phyloP scores from a whole-genome alignment of 2,329 filamentous ascomycete genomes.

The Fusarium cyanostomum region DNA sequence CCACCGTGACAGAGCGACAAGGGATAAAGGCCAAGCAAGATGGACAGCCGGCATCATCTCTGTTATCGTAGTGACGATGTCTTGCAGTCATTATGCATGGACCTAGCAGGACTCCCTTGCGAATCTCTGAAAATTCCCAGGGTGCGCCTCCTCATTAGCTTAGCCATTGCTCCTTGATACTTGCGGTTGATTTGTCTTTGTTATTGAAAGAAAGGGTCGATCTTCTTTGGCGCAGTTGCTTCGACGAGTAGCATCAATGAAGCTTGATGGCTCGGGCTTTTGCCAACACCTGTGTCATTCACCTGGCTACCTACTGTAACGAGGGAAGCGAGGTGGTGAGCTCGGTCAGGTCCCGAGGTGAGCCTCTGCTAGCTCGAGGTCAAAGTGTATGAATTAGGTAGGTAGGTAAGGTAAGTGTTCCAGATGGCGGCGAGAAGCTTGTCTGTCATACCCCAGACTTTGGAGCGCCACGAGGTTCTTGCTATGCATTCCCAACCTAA shows the following conservation, averaged over 20 bases:
- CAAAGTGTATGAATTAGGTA: neutral
- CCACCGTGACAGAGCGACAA: constrained; percentile 17
- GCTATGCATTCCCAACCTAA: neutral
- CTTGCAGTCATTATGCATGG: constrained; percentile 15
- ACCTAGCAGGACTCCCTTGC: constrained; percentile 11
- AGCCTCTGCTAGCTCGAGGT: neutral
- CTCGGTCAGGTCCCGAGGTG: constrained; percentile 8
- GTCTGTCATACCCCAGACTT: neutral
- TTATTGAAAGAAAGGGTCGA: neutral
- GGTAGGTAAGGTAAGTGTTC: neutral
- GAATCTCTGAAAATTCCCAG: neutral
- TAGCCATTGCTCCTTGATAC: neutral
- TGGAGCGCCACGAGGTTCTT: constrained; percentile 1
- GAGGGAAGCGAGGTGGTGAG: neutral
- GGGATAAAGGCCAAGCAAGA: constrained; percentile 5
- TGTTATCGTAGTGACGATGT: constrained; percentile 13
- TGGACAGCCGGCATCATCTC: neutral
- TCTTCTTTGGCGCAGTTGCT: neutral
- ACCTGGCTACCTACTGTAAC: neutral
- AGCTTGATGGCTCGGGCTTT: constrained; percentile 3
- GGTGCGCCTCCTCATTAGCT: neutral
- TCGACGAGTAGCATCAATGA: constrained; percentile 2
- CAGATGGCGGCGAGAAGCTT: neutral
- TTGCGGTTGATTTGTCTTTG: constrained; percentile 1
- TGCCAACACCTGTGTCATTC: neutral